Evolutionary conservation across 1,284 basidiomycete genomes (phyloP).

Genomic region (Pascua guehoae): DNA sequence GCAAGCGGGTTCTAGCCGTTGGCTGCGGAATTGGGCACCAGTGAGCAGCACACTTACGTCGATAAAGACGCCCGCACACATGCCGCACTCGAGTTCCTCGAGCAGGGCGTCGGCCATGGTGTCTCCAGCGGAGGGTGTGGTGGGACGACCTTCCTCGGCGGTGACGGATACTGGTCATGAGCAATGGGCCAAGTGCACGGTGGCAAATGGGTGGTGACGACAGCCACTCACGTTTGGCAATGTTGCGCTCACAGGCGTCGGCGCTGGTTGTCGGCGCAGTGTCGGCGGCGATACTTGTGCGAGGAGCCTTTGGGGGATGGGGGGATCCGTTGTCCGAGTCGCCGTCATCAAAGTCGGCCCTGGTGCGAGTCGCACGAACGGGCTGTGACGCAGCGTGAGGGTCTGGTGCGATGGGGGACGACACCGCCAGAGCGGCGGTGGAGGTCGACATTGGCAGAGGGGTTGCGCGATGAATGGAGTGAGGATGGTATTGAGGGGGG

Average conservation of each 20-base stretch:
- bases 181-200: not conserved
- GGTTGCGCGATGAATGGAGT: not conserved
- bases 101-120: slow-evolving; percentile 5
- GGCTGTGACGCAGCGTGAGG: not conserved
- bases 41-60: slow-evolving; percentile 10
- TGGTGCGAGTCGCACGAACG: slow-evolving; percentile 4
- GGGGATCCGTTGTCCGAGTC: slow-evolving; percentile 4
- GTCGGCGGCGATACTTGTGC: slow-evolving; percentile 4
- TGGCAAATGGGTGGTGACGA: not conserved
- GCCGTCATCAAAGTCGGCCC: slow-evolving; percentile 13
- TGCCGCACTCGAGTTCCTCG: slow-evolving; percentile 26
- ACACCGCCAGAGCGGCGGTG: not conserved
- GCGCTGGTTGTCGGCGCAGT: not conserved
- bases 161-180: not conserved
- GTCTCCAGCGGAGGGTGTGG: not conserved
- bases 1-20: not conserved
- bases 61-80: slow-evolving; percentile 24
- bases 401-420: not conserved
- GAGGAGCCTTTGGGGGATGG: slow-evolving; percentile 8
- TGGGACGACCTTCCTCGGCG: not conserved
- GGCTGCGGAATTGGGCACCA: too few relatives aligned
- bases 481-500: not conserved
- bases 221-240: not conserved
- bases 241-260: not conserved
- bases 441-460: not conserved